A percentile compares a stretch with the other conserved stretches of the same genome.
Evolutionary conservation across 83 land plant genomes (phyloP).

Genomic region (Diphasiastrum complanatum): DNA sequence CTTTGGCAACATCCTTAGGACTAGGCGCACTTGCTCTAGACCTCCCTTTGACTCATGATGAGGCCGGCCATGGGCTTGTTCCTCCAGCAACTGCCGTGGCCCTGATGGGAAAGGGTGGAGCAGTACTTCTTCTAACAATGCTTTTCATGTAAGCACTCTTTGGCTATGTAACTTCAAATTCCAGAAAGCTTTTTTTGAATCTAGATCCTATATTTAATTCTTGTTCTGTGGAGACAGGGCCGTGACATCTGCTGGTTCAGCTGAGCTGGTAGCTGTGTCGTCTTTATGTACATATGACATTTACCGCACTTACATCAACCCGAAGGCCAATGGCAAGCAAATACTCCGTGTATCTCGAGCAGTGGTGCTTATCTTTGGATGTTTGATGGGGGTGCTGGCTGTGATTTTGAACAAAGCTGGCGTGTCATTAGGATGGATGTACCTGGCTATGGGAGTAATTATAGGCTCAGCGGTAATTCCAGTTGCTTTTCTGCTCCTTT

Average conservation of each 20-base stretch:
- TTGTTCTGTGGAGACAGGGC: slow-evolving; percentile 20
- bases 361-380: slow-evolving; percentile 20
- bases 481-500: slow-evolving; percentile 29
- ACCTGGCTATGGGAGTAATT: slow-evolving; percentile 31
- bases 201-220: neutral
- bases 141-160: slow-evolving; percentile 30
- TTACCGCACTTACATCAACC: slow-evolving; percentile 33
- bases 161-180: neutral
- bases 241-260: slow-evolving; percentile 35
- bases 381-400: slow-evolving; percentile 31
- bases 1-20: slow-evolving; percentile 14
- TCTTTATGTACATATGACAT: slow-evolving; percentile 31
- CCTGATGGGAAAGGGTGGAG: slow-evolving; percentile 18
- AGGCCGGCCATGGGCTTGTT: slow-evolving; percentile 14
- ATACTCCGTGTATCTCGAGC: slow-evolving; percentile 20
- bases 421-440: slow-evolving; percentile 33
- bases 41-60: slow-evolving; percentile 3
- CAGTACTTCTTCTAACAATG: slow-evolving; percentile 33
- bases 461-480: slow-evolving; percentile 32
- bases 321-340: slow-evolving; percentile 30
- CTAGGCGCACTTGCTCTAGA: slow-evolving; percentile 10
- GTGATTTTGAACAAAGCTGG: slow-evolving; percentile 28
- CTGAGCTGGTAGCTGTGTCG: slow-evolving; percentile 31
- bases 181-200: too few species aligned
- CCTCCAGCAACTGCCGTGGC: slow-evolving; percentile 12